phyloP scores from a whole-genome alignment of 78 protist species.

The Protostelium mycophagum region DNA sequence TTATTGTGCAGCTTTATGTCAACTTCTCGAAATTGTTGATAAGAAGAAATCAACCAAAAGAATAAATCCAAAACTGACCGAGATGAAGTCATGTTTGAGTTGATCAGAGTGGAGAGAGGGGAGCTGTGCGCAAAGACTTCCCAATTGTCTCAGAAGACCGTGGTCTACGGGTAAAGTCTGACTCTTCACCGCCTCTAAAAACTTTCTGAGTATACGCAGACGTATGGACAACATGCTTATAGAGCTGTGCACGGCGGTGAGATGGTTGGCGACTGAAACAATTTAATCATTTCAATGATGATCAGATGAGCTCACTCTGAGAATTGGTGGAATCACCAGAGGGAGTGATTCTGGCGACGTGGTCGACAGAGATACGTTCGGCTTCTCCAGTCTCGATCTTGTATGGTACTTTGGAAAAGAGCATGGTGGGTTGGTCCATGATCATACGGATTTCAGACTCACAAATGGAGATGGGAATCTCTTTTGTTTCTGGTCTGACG shows the following conservation, averaged over 20 bases:
- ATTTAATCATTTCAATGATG: not conserved
- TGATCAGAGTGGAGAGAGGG: slow-evolving; percentile 49
- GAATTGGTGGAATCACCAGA: slow-evolving; percentile 9
- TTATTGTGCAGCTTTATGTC: not conserved
- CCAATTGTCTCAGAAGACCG: slow-evolving; percentile 42
- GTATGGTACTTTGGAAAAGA: slow-evolving; percentile 35
- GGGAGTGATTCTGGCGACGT: slow-evolving; percentile 69
- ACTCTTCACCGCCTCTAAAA: slow-evolving; percentile 39
- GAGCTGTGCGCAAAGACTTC: slow-evolving; percentile 56
- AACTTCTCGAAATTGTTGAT: not conserved
- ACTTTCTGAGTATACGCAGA: slow-evolving; percentile 26
- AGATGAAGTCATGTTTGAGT: slow-evolving; percentile 1
- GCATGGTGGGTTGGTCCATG: slow-evolving; percentile 37
- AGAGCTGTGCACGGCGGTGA: slow-evolving; percentile 54
- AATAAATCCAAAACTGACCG: not conserved
- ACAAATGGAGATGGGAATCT: slow-evolving; percentile 59
- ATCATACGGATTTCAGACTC: slow-evolving; percentile 70
- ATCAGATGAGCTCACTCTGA: not conserved
- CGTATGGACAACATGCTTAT: slow-evolving; percentile 65
- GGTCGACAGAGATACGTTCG: slow-evolving; percentile 77
- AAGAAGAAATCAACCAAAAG: not conserved
- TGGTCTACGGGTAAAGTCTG: slow-evolving; percentile 48
- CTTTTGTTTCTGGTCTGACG: not conserved
- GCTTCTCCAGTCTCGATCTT: slow-evolving; percentile 69
- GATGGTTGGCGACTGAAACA: slow-evolving; percentile 29